These are phyloP conservation scores for Pyrenochaeta sp. DNA, from an alignment of 2,329 filamentous ascomycete genomes.

Conservation along the genomic window DNA sequence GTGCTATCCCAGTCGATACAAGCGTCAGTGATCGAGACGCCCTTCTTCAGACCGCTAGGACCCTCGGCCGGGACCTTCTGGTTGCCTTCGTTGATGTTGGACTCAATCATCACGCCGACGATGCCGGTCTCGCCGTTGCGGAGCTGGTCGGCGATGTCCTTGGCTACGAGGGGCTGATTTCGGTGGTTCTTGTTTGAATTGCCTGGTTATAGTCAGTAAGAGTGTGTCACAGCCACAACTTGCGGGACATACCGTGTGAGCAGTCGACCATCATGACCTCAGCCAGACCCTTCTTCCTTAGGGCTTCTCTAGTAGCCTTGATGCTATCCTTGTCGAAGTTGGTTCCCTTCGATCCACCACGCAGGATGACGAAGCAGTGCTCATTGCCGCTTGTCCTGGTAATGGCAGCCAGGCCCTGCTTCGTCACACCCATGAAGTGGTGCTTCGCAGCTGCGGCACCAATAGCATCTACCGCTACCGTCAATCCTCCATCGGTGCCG, in stretches of 20 bases:
- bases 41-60: slow-evolving; percentile 79
- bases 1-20: slow-evolving; percentile 95
- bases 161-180: slow-evolving; percentile 94
- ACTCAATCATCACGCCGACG: slow-evolving; percentile 98
- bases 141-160: slow-evolving; percentile 82
- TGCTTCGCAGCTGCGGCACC: slow-evolving; percentile 81
- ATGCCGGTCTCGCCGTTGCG: slow-evolving; percentile 86
- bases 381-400: slow-evolving; percentile 93
- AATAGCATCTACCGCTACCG: slow-evolving; percentile 94
- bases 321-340: slow-evolving; percentile 93
- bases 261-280: slow-evolving; percentile 98
- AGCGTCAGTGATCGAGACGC: slow-evolving; percentile 93
- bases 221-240: background rate
- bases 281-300: slow-evolving; percentile 83
- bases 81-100: slow-evolving; percentile 86
- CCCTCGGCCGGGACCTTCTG: slow-evolving; percentile 86
- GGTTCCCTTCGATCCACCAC: slow-evolving; percentile 88
- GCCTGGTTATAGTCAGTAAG: slow-evolving; percentile 60
- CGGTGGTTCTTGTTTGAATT: slow-evolving; percentile 98
- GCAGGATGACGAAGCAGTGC: slow-evolving; percentile 95
- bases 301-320: slow-evolving; percentile 76
- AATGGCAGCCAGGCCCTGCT: slow-evolving; percentile 94
- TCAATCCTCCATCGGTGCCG: slow-evolving; percentile 90
- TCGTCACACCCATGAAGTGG: slow-evolving; percentile 98
- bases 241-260: slow-evolving; percentile 77